A percentile compares a stretch with the other conserved stretches of the same genome.
These are phyloP conservation scores for Colletotrichum scovillei DNA, from an alignment of 2,329 filamentous ascomycete genomes.

Conservation along the genomic window DNA sequence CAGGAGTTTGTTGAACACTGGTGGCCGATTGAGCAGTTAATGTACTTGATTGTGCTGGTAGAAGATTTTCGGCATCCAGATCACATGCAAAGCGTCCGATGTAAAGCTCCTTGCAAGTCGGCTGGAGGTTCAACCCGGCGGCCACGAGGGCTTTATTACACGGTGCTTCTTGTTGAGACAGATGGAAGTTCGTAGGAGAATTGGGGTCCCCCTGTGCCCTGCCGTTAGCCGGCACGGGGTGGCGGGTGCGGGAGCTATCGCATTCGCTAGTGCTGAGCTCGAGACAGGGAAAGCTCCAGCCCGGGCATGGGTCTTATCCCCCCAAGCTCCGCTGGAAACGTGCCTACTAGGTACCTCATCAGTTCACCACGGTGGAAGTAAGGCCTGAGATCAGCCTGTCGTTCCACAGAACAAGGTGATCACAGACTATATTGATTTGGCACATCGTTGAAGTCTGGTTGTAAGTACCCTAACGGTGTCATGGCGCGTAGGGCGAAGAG, in stretches of 20 bases:
- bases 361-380: neutral
- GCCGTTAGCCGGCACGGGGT: slow-evolving; percentile 3
- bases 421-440: no score
- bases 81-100: slow-evolving; percentile 12
- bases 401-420: no score
- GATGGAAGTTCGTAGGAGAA: neutral
- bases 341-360: no score
- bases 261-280: neutral
- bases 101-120: neutral
- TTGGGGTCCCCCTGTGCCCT: neutral
- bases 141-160: neutral
- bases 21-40: neutral
- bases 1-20: neutral
- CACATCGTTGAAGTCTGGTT: neutral
- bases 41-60: neutral
- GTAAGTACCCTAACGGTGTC: neutral
- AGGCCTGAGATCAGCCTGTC: no score
- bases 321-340: neutral
- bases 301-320: neutral
- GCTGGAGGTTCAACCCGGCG: neutral
- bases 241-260: slow-evolving; percentile 6
- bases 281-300: slow-evolving; percentile 23
- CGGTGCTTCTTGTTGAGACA: slow-evolving; percentile 5
- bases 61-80: neutral
- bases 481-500: neutral